Evolutionary conservation across 2,329 filamentous ascomycete genomes (phyloP), one percentile per base, ranked within the genome.

Genomic region (Colletotrichum shisoi): DNA sequence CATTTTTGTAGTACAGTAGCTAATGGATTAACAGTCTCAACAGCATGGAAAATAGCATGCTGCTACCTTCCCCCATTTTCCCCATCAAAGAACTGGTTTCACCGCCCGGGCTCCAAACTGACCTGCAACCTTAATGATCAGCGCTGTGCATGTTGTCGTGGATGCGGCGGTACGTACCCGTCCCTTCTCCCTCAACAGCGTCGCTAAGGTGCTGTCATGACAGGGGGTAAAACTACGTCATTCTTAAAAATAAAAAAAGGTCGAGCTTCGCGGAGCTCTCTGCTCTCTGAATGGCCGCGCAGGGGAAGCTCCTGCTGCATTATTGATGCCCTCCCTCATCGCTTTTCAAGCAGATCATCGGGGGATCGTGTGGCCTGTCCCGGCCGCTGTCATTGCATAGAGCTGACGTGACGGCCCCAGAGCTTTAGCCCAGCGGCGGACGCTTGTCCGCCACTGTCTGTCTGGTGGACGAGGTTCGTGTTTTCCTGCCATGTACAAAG

Each of bases 51-150:
- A 68, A 49, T 39, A 17, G 37, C 54, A 65, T 68, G 31, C 27
- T 42, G 48, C 34, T 42, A 42, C 34, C 24, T 40, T 48, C 61
- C 34, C 31, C 54, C 49, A 45, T 45, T 21, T 56, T 56, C 63
- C 34, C 61, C 54, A 64, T 67, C 60, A 42, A 58, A 58, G 34
- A 37, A 42, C 13, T 52, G 56, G 65, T 68, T 68, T 68, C 65
- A 65, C 39, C 49, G 57, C 51, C 40, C 12, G 19, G 49, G 65
- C 64, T 65, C 65, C 54, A 68, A 64, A 67, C 65, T 64, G 49
- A 51, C 65, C 61, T 65, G 61, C 65, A 68, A 68, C 65, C 65
- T 68, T 68, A 68, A 68, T 65, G 37, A 60, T 64, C 61, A 64
- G 61, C 53, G 54, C 61, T 45, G 65, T 65, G 61, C 65, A 68